Conservation (phyloP, 495 filamentous ascomycete species). For the Penicillium goetzii region DNA sequence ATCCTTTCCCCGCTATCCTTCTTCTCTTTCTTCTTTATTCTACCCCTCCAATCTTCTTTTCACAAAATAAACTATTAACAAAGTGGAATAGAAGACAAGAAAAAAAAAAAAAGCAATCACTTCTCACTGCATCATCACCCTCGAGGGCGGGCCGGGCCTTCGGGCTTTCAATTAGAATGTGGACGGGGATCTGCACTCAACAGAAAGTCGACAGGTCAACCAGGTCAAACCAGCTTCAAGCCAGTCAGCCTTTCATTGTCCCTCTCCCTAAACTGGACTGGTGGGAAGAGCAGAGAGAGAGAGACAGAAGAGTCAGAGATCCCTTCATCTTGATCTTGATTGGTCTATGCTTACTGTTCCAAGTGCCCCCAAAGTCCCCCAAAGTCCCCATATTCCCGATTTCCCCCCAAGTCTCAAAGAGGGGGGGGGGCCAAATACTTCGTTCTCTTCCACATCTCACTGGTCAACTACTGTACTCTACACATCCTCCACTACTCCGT, state of each 20-base stretch:
- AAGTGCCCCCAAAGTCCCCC: not conserved
- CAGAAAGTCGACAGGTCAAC: slow-evolving; percentile 27
- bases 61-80: not conserved
- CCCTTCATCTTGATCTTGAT: not conserved
- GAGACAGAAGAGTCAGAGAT: not conserved
- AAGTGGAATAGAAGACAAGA: not conserved
- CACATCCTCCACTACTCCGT: too few relatives aligned
- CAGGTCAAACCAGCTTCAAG: slow-evolving; percentile 7
- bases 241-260: slow-evolving; percentile 22
- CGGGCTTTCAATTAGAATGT: slow-evolving; percentile 27
- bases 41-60: not conserved
- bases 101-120: slow-evolving; percentile 5
- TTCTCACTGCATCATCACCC: slow-evolving; percentile 1
- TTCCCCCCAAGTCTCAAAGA: too few relatives aligned
- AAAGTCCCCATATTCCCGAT: not conserved
- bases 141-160: slow-evolving; percentile 39
- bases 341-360: too few relatives aligned
- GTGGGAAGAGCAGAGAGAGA: too few relatives aligned
- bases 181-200: slow-evolving; percentile 33
- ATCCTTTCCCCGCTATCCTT: not conserved
- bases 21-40: not conserved
- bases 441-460: slow-evolving; percentile 2
- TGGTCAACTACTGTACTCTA: not conserved
- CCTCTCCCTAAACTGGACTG: not conserved
- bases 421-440: not conserved